These are phyloP conservation scores for Populus simonii DNA, from an alignment of 345 rosid genomes.

Conservation along the genomic window DNA sequence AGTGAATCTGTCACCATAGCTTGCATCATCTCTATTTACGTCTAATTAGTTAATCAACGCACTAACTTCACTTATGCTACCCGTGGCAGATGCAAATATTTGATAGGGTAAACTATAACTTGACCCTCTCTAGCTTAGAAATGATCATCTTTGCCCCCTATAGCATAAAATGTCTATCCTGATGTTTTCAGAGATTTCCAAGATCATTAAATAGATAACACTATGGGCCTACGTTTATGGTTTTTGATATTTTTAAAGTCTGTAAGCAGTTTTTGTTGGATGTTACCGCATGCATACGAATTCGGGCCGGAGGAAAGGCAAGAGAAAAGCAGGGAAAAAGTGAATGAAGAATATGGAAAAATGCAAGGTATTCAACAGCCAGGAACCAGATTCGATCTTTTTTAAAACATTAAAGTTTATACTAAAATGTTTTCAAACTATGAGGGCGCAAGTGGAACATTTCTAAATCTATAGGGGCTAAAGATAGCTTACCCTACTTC, in stretches of 20 bases:
- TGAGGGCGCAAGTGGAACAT: not conserved
- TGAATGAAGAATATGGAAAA: not conserved
- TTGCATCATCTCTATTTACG: not conserved
- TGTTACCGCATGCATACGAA: not conserved
- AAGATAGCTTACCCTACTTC: not conserved
- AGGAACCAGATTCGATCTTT: too few species aligned
- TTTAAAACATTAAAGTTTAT: not conserved
- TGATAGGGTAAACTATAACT: not conserved
- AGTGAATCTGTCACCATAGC: too few species aligned
- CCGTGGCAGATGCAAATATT: not conserved
- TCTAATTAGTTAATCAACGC: not conserved
- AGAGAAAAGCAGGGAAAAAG: too few species aligned
- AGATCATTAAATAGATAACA: too few species aligned
- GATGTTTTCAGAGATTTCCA: not conserved
- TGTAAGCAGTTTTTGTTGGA: not conserved
- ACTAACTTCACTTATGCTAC: not conserved
- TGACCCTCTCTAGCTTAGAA: not conserved
- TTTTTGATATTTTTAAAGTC: not conserved
- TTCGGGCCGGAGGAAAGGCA: not conserved
- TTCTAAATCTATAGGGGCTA: not conserved
- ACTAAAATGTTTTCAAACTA: too few species aligned
- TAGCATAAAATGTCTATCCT: not conserved
- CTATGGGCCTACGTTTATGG: not conserved
- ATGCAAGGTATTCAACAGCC: too few species aligned
- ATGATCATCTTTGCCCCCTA: not conserved